Base-by-base conservation (phyloP, 2,329 filamentous ascomycete species). In the Simplicillium sp. region DNA sequence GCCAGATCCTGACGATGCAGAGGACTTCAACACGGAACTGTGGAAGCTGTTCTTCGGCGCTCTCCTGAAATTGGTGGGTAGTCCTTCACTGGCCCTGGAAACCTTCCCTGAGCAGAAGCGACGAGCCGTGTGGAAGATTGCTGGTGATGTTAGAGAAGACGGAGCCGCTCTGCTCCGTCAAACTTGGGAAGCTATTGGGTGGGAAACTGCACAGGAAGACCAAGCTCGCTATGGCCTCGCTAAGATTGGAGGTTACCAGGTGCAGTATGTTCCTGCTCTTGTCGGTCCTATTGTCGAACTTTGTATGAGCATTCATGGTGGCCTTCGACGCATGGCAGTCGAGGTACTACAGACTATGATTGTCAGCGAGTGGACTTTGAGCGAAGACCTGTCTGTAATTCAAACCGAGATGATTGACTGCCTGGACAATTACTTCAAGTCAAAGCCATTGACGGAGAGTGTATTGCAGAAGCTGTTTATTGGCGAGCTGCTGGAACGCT, bases 261-360 rank as follows among this genome's bases (percentile, higher is more conserved):
- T 98, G 15, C 92, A 97, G 64, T 98, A 97, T 59, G 92, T 98
- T 25, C 92, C 94, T 6, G 82, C 84, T 11, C 73, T 98, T 6
- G 88, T 98, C 7, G 83, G 84, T 1, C 88, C 89, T 1, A 92
- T 97, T 38, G 85, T 97, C 17, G 87, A 94, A 60, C 74, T 98
- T 9, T 98, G 92, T 56, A 71, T 98, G 42, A 97, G 90, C 55
- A 88, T 97, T 4, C 92, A 98, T 50, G 87, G 94, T 58, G 89
- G 89, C 3, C 68, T 98, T 42, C 78, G 92, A 45, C 80, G 79
- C 47, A 92, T 94, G 60, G 92, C 90, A 1, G 88, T 96, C 25
- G 86, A 95, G 58, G 85, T 98, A 15, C 64, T 98, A 46, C 88
- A 95, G 59, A 94, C 88, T 3, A 98, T 98, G 92, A 94, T 98